phyloP scores from a whole-genome alignment of 495 filamentous ascomycete species.

The Usnea hakonensis region DNA sequence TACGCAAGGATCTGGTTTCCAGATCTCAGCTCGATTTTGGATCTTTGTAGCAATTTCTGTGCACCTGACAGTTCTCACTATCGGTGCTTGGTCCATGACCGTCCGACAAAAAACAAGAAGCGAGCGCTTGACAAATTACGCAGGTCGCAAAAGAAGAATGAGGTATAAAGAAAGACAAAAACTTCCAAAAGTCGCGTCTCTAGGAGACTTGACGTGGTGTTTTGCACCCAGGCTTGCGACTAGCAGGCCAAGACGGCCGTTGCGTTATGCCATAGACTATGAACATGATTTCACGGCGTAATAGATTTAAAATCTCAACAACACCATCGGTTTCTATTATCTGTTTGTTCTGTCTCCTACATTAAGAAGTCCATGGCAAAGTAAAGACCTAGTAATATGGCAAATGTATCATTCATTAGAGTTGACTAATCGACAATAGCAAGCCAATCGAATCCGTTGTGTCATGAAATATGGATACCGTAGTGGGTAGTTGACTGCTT shows the following conservation, averaged over 20 bases:
- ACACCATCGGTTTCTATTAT: no score
- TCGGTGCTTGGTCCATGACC: background rate
- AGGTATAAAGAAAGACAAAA: no score
- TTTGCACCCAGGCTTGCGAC: no score
- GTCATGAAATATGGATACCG: no score
- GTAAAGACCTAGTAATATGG: background rate
- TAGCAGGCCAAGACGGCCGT: no score
- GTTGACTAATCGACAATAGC: background rate
- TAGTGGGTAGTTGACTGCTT: no score
- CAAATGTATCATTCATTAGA: background rate
- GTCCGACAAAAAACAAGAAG: constrained; percentile 1
- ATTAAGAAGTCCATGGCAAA: background rate
- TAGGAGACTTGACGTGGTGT: no score
- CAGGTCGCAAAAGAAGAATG: no score
- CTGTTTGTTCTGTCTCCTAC: background rate
- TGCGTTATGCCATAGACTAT: no score
- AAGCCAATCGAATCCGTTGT: constrained; percentile 1
- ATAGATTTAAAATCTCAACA: no score
- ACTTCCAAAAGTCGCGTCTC: no score
- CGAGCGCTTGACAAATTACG: background rate
- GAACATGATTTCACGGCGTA: no score
- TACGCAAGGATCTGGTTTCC: background rate
- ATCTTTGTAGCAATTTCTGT: constrained; percentile 1
- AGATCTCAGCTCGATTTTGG: constrained; percentile 1
- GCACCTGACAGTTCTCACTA: background rate